phyloP scores from a whole-genome alignment of 2,329 filamentous ascomycete species.

The Botrytis hyacinthi region DNA sequence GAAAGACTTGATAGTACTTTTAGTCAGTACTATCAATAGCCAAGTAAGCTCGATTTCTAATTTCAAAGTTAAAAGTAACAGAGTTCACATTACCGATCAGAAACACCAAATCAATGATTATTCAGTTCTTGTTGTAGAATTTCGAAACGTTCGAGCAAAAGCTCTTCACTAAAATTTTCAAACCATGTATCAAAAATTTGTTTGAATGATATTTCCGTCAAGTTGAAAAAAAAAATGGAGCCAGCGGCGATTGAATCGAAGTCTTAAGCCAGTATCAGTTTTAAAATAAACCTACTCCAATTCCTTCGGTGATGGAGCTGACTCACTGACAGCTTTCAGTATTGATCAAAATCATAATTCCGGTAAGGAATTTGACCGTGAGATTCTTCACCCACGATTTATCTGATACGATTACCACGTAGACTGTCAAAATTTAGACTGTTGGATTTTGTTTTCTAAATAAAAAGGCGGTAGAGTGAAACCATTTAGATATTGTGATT shows the following conservation, averaged over 20 bases:
- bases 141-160: neutral
- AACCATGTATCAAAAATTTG: neutral
- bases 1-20: neutral
- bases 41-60: neutral
- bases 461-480: no score
- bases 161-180: neutral
- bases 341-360: neutral
- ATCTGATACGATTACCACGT: no score
- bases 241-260: neutral
- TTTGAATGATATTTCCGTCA: neutral
- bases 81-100: neutral
- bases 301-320: no score
- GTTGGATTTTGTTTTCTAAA: no score
- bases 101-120: neutral
- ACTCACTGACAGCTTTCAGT: neutral
- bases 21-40: neutral
- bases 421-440: neutral
- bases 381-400: neutral
- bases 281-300: fast-evolving
- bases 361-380: no score
- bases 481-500: neutral
- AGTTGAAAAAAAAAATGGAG: neutral
- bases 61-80: neutral
- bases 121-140: neutral
- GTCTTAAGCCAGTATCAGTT: neutral